Conservation (phyloP, 495 filamentous ascomycete species). For the Penicillium mononematosum region DNA sequence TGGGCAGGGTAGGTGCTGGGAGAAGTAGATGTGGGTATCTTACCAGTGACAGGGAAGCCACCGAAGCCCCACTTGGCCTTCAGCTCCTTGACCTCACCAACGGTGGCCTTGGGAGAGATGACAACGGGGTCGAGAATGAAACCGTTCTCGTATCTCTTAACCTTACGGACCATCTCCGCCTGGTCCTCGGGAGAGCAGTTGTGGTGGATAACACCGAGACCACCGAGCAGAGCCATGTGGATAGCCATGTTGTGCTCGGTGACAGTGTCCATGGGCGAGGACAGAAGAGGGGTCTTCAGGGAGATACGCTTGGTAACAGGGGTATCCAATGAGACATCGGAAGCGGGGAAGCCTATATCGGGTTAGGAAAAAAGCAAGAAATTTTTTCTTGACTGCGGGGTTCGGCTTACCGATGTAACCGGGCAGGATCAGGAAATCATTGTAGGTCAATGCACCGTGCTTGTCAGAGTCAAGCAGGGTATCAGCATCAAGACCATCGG, state of each 20-base stretch:
- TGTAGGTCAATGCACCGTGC: conserved; percentile 87
- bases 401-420: conserved; percentile 60
- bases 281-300: conserved; percentile 91
- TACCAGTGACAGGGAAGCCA: conserved; percentile 97
- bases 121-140: conserved; percentile 98
- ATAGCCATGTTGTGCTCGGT: conserved; percentile 99
- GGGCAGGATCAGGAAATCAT: conserved; percentile 68
- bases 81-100: conserved; percentile 84
- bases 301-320: conserved; percentile 91
- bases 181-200: conserved; percentile 95
- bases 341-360: conserved; percentile 75
- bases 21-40: conserved; percentile 34
- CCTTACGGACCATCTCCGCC: conserved; percentile 98
- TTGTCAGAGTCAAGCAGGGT: conserved; percentile 82
- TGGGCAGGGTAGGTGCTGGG: conserved; percentile 11
- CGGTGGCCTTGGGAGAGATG: conserved; percentile 80
- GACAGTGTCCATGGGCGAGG: conserved; percentile 99
- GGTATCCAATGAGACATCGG: conserved; percentile 83
- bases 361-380: neutral
- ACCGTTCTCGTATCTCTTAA: conserved; percentile 98
- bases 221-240: conserved; percentile 95
- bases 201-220: conserved; percentile 96
- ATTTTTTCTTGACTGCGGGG: conserved; percentile 10
- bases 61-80: conserved; percentile 99
- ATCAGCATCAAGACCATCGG: conserved; percentile 81